A percentile compares a stretch with the other conserved stretches of the same genome.
Evolutionary conservation across 2,329 filamentous ascomycete species (phyloP).

Genomic region (Cryoendolithus antarcticus): DNA sequence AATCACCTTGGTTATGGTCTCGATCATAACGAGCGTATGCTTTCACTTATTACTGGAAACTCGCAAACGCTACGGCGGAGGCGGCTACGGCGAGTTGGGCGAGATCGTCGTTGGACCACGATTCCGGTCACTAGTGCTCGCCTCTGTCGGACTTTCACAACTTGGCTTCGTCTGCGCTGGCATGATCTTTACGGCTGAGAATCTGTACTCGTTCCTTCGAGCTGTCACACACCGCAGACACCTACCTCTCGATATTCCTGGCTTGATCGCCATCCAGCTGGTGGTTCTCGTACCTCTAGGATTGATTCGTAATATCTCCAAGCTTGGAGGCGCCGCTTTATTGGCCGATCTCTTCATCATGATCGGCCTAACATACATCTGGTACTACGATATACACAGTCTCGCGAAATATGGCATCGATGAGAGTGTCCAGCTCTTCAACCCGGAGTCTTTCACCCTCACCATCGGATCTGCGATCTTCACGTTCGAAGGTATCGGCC

Average conservation of each 20-base stretch:
- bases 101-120: constrained; percentile 50
- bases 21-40: constrained; percentile 54
- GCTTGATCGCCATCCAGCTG: constrained; percentile 55
- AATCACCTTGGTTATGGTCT: constrained; percentile 52
- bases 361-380: constrained; percentile 60
- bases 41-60: constrained; percentile 62
- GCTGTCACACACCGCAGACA: constrained; percentile 41
- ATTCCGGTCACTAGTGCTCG: constrained; percentile 54
- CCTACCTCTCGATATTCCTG: constrained; percentile 41
- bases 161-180: constrained; percentile 68
- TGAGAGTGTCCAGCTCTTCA: constrained; percentile 54
- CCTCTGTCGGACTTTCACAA: constrained; percentile 61
- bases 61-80: constrained; percentile 48
- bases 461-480: constrained; percentile 65
- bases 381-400: constrained; percentile 52
- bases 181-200: constrained; percentile 66
- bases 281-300: constrained; percentile 53
- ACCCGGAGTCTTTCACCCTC: constrained; percentile 54
- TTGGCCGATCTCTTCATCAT: constrained; percentile 62
- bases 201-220: constrained; percentile 53
- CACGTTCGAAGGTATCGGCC: constrained; percentile 66
- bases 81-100: constrained; percentile 64
- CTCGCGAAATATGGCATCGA: constrained; percentile 46
- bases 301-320: constrained; percentile 63
- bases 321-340: constrained; percentile 56